Evolutionary conservation across 2,329 filamentous ascomycete species (phyloP).

Genomic region (Colletotrichum lentis): DNA sequence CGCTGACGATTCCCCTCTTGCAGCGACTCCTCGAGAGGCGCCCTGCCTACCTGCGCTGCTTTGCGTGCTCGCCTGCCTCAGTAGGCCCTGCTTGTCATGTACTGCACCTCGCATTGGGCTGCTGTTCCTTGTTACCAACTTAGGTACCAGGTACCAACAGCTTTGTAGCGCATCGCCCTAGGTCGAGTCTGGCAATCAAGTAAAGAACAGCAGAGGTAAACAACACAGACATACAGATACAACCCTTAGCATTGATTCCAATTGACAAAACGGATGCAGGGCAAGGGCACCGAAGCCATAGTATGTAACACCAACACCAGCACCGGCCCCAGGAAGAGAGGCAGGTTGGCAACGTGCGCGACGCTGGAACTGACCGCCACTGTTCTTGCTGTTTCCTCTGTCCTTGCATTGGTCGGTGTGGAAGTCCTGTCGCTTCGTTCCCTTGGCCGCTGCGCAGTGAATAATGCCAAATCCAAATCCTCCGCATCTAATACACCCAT

Average conservation of each 20-base stretch:
- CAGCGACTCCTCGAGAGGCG: not conserved
- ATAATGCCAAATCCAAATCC: not conserved
- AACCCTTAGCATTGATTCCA: not conserved
- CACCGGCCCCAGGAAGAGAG: not conserved
- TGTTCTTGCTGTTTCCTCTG: slow-evolving; percentile 9
- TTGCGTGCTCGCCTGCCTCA: slow-evolving; percentile 6
- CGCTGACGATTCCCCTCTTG: not conserved
- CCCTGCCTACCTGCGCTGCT: slow-evolving; percentile 1
- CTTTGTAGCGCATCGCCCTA: not conserved
- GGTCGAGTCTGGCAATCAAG: not conserved
- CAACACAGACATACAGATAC: not conserved
- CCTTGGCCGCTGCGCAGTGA: not conserved
- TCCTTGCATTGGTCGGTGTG: not conserved
- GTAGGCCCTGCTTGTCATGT: slow-evolving; percentile 27
- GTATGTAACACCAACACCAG: too few relatives aligned
- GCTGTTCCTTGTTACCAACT: slow-evolving; percentile 5
- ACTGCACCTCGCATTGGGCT: slow-evolving; percentile 12
- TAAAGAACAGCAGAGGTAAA: not conserved
- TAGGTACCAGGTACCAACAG: not conserved
- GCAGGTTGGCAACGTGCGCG: not conserved
- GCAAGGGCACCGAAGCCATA: not conserved
- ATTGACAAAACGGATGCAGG: too few relatives aligned
- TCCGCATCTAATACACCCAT: not conserved
- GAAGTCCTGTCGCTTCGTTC: too few relatives aligned
- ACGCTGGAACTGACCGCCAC: slow-evolving; percentile 15